Base-by-base conservation (phyloP, 345 rosid genomes). In the Turritis glabra region DNA sequence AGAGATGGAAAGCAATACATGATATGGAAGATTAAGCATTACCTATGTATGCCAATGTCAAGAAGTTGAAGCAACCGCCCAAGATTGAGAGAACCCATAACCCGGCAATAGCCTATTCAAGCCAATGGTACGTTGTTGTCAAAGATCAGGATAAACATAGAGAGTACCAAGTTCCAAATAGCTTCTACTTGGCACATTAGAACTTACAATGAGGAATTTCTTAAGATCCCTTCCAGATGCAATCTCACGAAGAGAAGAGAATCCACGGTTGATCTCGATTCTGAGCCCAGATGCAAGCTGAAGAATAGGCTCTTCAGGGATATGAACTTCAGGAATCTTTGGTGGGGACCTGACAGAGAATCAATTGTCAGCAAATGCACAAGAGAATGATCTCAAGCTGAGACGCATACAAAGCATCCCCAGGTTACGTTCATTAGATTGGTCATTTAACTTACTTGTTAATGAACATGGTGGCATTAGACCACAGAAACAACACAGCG, bases 201-300 rank as follows among this genome's bases (percentile, higher is more conserved):
- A 26, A 81, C 94, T 71, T 87, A 95, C 99, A 37, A 77, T 44
- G 25, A 95, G 89, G 78, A 96, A 96, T 84, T 90, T 92, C 96
- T 89, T 92, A 73, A 96, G 85, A 67, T 96, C 97, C 78, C 87
- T 89, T 77, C 98, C 99, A 8, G 98, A 88, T 55, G 99, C 99
- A 61, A 92, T 88, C 33, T 86, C 98, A 66, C 97, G 82, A 59
- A 96, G 83, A 38, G 80, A 68, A 19, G 86, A n/a, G 47, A 90
- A 79, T 0, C 73, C 89, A 23, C 81, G 74, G 67, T 96, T 96
- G 71, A 92, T 82, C 84, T 96, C 99, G 29, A 73, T 48, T 79
- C 91, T 85, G 21, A 96, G 86, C 2, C 83, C 94, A 78, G 87
- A 78, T 0, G 90, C 98, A 67, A 88, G 70, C 81, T 89, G 86